Base-by-base conservation (phyloP, 106 monocot genomes). In the Vanilla planifolia region DNA sequence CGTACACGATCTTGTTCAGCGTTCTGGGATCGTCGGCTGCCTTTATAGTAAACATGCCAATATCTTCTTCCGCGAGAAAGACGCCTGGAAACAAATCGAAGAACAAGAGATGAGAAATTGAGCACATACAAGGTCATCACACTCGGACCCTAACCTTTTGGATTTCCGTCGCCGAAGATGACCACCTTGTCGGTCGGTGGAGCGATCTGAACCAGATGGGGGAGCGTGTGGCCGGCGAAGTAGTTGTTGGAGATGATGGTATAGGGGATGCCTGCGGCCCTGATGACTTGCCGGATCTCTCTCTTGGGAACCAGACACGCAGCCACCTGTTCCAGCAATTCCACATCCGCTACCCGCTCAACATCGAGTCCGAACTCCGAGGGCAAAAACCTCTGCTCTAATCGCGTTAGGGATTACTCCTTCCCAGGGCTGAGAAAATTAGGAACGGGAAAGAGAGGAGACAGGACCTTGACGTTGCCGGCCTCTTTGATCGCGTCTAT, bases 21-120 rank as follows among this genome's bases (percentile, higher is more conserved):
- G 89, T 75, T 33, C 85, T 68, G 1, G 78, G 69, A 52, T 89
- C 89, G 15, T 81, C 85, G n/a, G 65, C 79, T 0, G 89, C 65
- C 46, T 61, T 63, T 20, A 89, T 69, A 0, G 89, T 81, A 43
- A 70, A 89, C 5, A 72, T 68, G 8, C 48, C 81, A 1, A 85
- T 61, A 41, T 89, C 85, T 41, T 73, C 60, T 42, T 89, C 89
- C 3, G 41, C n/a, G 0, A 70, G 56, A 33, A 69, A 89, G 5
- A 81, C 61, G 0, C 23, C 83, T 77, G 55, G 17, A 33, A 16
- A 35, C 25, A 35, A 65, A 16, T 41, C 25, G 3, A 46, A 46
- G n/a, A n/a, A n/a, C n/a, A n/a, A n/a, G n/a, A n/a, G n/a, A n/a
- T n/a, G n/a, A n/a, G n/a, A n/a, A n/a, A n/a, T n/a, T n/a, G n/a